Base-by-base conservation (phyloP, 495 filamentous ascomycete species). In the Daldinia bambusicola region DNA sequence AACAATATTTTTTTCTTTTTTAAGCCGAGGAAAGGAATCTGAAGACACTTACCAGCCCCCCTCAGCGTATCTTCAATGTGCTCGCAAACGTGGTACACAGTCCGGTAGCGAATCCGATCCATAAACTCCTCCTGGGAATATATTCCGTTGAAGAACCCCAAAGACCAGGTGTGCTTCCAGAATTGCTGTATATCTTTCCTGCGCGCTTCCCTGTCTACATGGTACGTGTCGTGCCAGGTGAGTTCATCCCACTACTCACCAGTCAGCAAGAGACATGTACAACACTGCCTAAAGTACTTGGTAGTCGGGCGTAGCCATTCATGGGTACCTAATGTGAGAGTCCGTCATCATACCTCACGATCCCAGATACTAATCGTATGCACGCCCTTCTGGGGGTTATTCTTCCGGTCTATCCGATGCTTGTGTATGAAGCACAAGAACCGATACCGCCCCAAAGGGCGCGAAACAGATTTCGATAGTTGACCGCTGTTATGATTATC, bases 401-500 rank as follows among this genome's bases (percentile, higher is more conserved):
- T 30, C 41, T 16, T 58, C 1, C 61, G 71, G 6, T 69, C 51
- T 34, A 74, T 69, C 14, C 57, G 7, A 13, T 74, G 71, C 59
- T 63, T 67, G 53, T 74, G 71, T 38, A 74, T 74, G 30, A 74
- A 74, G 22, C 71, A 70, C 2, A 74, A 0, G 36, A 74, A 74
- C 9, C 71, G 51, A 36, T 71, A 74, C n/a, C 63, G 50, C 37
- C 66, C 34, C 56, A 32, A 52, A 12, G 31, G 52, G 30, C 34
- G 2, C 0, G 16, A 8, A 13, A 9, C 1, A 12, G 20, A 3
- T 5, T 12, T 16, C 18, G 14, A 12, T 5, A 18, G 3, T 22
- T 48, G 43, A 5, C 10, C 22, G 3, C 9, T 2, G 9, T 10
- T 4, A 4, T 10, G 1, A 13, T 12, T 4, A 5, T 22, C 2